These are phyloP conservation scores for Cucurbitaria berberidis DNA, from an alignment of 2,329 filamentous ascomycete genomes.

Conservation along the genomic window DNA sequence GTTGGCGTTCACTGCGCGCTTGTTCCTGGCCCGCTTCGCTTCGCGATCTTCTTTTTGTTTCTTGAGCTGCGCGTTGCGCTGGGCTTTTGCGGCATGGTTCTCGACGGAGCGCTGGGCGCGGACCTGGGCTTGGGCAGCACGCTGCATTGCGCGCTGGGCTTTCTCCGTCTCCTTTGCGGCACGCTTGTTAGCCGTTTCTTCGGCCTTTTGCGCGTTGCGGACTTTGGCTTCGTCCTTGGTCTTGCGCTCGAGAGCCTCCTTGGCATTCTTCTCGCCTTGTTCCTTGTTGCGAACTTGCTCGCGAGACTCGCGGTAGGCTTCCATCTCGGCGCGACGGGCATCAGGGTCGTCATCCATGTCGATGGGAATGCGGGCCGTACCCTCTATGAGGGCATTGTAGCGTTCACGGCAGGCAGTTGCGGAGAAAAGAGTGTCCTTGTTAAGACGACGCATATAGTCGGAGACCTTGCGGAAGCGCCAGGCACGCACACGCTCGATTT, in stretches of 20 bases:
- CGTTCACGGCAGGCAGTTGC: conserved; percentile 55
- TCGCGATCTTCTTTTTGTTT: conserved; percentile 7
- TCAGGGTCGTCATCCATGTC: conserved; percentile 52
- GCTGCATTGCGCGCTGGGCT: conserved; percentile 27
- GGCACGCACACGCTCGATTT: conserved; percentile 49
- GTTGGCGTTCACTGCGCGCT: conserved; percentile 1
- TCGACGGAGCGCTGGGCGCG: conserved; percentile 20
- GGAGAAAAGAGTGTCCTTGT: conserved; percentile 52
- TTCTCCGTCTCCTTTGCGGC: conserved; percentile 22
- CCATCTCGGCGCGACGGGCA: conserved; percentile 42
- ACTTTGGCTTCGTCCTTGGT: conserved; percentile 25
- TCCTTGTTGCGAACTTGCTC: conserved; percentile 29
- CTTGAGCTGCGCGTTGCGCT: conserved; percentile 26
- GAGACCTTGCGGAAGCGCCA: conserved; percentile 55
- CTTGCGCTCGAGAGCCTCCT: conserved; percentile 17
- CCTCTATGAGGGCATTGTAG: conserved; percentile 49
- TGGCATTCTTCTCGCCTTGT: conserved; percentile 20
- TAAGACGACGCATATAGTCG: conserved; percentile 50
- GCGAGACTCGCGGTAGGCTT: conserved; percentile 24
- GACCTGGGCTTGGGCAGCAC: conserved; percentile 28
- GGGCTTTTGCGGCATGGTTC: conserved; percentile 18
- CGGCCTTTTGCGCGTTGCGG: conserved; percentile 31
- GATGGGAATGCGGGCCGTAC: conserved; percentile 54
- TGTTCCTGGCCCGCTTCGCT: conserved; percentile 3
- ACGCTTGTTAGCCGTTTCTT: conserved; percentile 26